These are phyloP conservation scores for Vanrija pseudolonga DNA, from an alignment of 1,284 basidiomycete genomes.

Conservation along the genomic window DNA sequence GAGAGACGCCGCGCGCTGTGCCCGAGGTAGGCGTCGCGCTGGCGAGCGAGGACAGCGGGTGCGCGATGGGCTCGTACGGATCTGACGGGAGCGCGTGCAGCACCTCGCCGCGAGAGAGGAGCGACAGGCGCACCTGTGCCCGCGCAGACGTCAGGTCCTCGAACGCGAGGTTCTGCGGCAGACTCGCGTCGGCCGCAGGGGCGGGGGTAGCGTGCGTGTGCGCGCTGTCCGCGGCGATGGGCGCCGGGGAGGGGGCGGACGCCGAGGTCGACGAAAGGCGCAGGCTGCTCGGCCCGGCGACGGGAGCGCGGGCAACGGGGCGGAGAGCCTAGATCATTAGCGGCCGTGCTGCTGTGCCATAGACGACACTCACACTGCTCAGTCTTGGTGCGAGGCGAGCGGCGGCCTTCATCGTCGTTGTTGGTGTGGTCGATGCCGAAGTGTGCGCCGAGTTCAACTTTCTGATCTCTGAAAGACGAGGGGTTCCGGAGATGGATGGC, in stretches of 20 bases:
- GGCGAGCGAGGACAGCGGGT: slow-evolving; percentile 43
- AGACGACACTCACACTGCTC: slow-evolving; percentile 14
- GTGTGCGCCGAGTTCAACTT: no score
- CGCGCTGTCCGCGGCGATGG: no score
- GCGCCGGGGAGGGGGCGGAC: neutral
- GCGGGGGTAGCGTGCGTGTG: neutral
- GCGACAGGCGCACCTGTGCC: slow-evolving; percentile 5
- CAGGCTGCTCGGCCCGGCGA: slow-evolving; percentile 18
- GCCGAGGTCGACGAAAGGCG: slow-evolving; percentile 11
- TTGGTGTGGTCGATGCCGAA: neutral
- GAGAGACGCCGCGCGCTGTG: slow-evolving; percentile 27
- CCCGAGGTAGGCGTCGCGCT: slow-evolving; percentile 30
- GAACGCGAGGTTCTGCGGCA: slow-evolving; percentile 31
- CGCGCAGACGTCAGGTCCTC: slow-evolving; percentile 18
- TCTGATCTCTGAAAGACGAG: no score
- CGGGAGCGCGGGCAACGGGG: slow-evolving; percentile 9
- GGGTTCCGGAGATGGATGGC: no score
- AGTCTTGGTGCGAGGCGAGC: slow-evolving; percentile 13
- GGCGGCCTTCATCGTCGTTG: slow-evolving; percentile 13
- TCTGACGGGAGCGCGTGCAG: slow-evolving; percentile 9
- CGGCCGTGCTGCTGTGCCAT: no score
- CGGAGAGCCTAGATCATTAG: slow-evolving; percentile 5
- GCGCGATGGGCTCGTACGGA: slow-evolving; percentile 26
- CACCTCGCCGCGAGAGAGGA: slow-evolving; percentile 7
- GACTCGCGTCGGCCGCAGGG: neutral